Conservation (phyloP, 495 filamentous ascomycete genomes). For the Penicillium desertorum region DNA sequence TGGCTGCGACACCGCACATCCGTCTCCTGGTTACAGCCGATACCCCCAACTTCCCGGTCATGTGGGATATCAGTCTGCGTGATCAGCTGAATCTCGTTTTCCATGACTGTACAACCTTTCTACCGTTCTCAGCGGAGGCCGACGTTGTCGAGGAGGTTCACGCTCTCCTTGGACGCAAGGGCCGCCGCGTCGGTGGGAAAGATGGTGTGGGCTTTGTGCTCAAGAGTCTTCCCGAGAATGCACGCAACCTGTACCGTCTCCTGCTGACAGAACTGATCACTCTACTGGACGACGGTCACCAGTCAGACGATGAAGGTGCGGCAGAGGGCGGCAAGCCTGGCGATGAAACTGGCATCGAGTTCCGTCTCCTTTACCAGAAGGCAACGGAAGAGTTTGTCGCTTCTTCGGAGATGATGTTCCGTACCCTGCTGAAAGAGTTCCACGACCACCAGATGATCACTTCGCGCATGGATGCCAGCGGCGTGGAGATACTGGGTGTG, state of each 20-base stretch:
- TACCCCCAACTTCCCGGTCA: conserved; percentile 78
- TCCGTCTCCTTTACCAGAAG: conserved; percentile 87
- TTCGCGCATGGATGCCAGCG: conserved; percentile 77
- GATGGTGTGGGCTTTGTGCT: conserved; percentile 92
- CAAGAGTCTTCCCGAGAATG: conserved; percentile 86
- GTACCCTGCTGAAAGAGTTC: conserved; percentile 93
- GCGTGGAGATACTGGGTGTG: conserved; percentile 80
- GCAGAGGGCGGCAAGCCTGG: conserved; percentile 30
- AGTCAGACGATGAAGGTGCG: conserved; percentile 44
- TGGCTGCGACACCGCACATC: conserved; percentile 73
- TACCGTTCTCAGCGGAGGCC: conserved; percentile 65
- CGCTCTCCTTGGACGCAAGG: conserved; percentile 77
- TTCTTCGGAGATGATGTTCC: conserved; percentile 91
- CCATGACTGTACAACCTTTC: conserved; percentile 92
- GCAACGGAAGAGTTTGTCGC: conserved; percentile 96
- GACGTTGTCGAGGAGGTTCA: conserved; percentile 86
- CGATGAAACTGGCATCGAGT: conserved; percentile 70
- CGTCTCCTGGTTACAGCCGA: conserved; percentile 78
- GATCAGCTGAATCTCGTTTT: conserved; percentile 81
- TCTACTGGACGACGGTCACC: conserved; percentile 52
- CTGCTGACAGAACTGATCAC: conserved; percentile 82
- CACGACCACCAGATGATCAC: conserved; percentile 97
- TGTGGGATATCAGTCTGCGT: conserved; percentile 84
- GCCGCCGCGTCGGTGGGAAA: conserved; percentile 79
- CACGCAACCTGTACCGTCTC: conserved; percentile 77